Conservation (phyloP, 2,329 filamentous ascomycete species). For the Clathrospora elynae region DNA sequence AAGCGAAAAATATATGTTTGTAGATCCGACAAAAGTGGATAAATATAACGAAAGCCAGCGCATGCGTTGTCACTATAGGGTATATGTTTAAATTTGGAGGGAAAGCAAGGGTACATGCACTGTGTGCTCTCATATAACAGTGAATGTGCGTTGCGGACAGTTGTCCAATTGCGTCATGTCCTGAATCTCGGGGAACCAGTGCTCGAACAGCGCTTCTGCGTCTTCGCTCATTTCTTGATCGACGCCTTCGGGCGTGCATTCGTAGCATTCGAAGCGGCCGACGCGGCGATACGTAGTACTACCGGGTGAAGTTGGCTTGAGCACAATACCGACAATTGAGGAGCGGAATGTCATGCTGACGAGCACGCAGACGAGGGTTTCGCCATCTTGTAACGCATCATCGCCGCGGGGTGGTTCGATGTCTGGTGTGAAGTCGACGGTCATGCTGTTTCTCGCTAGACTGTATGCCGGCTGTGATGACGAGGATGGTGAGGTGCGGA, state of each 20-base stretch:
- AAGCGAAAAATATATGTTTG: no score
- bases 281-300: conserved; percentile 39
- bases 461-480: conserved; percentile 24
- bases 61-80: neutral
- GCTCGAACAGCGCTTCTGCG: conserved; percentile 41
- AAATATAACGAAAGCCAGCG: no score
- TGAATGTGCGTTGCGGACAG: conserved; percentile 37
- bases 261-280: conserved; percentile 46
- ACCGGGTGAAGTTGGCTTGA: conserved; percentile 29
- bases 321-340: conserved; percentile 42
- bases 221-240: conserved; percentile 43
- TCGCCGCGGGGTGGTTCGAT: conserved; percentile 33
- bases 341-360: conserved; percentile 47
- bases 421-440: conserved; percentile 43
- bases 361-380: conserved; percentile 41
- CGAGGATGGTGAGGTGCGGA: conserved; percentile 18
- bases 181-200: conserved; percentile 46
- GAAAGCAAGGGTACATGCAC: neutral
- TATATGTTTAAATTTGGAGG: neutral
- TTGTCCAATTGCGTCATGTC: conserved; percentile 46
- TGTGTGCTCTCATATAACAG: conserved; percentile 27
- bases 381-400: conserved; percentile 35
- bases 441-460: conserved; percentile 35
- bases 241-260: conserved; percentile 35
- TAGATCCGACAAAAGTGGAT: no score